phyloP scores from a whole-genome alignment of 352 stramenopile species.

The Pythium diclinum region DNA sequence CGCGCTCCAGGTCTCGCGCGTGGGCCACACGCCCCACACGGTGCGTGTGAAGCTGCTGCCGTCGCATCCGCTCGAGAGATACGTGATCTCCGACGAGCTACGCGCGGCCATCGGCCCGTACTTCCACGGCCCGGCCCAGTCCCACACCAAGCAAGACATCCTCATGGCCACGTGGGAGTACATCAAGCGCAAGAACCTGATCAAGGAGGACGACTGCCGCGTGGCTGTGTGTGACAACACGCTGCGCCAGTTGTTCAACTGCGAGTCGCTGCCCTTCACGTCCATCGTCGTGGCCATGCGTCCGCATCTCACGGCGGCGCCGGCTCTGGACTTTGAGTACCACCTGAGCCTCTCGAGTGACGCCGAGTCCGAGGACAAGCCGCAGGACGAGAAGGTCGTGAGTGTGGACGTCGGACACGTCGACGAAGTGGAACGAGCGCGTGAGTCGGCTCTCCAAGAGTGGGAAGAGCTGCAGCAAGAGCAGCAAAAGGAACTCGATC shows the following conservation, averaged over 20 bases:
- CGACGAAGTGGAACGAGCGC: conserved; percentile 44
- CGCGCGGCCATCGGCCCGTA: conserved; percentile 38
- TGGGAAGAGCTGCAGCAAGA: conserved; percentile 66
- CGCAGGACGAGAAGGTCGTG: conserved; percentile 55
- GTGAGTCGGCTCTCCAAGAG: conserved; percentile 37
- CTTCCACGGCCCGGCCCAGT: conserved; percentile 34
- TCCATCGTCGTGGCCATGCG: conserved; percentile 68
- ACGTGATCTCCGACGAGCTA: conserved; percentile 51
- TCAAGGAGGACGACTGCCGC: conserved; percentile 80
- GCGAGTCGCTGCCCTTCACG: conserved; percentile 64
- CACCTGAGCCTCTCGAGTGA: conserved; percentile 40
- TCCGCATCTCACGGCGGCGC: conserved; percentile 53
- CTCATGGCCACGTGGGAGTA: conserved; percentile 76
- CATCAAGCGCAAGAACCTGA: conserved; percentile 69
- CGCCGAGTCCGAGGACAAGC: conserved; percentile 19
- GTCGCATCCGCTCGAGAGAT: conserved; percentile 53
- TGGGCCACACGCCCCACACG: conserved; percentile 45
- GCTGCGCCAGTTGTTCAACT: conserved; percentile 56
- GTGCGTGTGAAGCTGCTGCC: conserved; percentile 70
- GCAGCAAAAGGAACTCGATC: conserved; percentile 55
- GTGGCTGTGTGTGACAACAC: conserved; percentile 60
- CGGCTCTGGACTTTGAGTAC: conserved; percentile 61
- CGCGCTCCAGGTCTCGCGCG: conserved; percentile 49
- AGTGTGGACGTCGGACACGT: conserved; percentile 55
- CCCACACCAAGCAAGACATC: conserved; percentile 69